Conservation (phyloP, 2,329 filamentous ascomycete species). For the Shiraia sp. region DNA sequence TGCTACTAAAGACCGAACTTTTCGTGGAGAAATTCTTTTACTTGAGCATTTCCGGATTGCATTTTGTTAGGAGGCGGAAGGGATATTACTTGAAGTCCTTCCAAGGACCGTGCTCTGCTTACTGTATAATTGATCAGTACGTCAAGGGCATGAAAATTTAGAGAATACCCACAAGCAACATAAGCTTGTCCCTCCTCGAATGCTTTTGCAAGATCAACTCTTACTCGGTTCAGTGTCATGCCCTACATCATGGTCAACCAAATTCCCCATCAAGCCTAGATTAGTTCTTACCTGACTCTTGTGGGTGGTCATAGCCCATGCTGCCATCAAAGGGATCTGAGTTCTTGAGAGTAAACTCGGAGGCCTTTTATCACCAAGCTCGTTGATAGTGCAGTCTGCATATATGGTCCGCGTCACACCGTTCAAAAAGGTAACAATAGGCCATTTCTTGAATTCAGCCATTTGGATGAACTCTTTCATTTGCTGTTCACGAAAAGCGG, state of each 20-base stretch:
- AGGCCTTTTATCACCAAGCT: slow-evolving; percentile 52
- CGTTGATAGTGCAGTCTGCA: slow-evolving; percentile 55
- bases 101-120: slow-evolving; percentile 57
- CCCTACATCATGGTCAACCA: slow-evolving; percentile 40
- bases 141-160: background rate
- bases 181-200: slow-evolving; percentile 66
- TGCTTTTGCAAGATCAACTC: slow-evolving; percentile 56
- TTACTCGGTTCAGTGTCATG: slow-evolving; percentile 63
- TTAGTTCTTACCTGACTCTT: slow-evolving; percentile 50
- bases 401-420: slow-evolving; percentile 52
- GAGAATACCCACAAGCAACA: slow-evolving; percentile 53
- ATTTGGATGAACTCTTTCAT: slow-evolving; percentile 47
- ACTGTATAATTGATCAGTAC: slow-evolving; percentile 36
- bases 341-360: slow-evolving; percentile 59
- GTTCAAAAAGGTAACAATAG: slow-evolving; percentile 59
- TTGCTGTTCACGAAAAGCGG: slow-evolving; percentile 40
- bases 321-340: slow-evolving; percentile 63
- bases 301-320: slow-evolving; percentile 67
- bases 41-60: slow-evolving; percentile 35
- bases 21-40: slow-evolving; percentile 37
- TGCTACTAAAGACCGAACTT: slow-evolving; percentile 3
- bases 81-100: slow-evolving; percentile 51
- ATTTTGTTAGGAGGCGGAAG: slow-evolving; percentile 26
- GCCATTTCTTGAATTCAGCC: slow-evolving; percentile 48
- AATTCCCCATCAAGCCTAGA: too few species aligned